Evolutionary conservation across 2,329 filamentous ascomycete species (phyloP).

Genomic region (Monosporascus cannonballus): DNA sequence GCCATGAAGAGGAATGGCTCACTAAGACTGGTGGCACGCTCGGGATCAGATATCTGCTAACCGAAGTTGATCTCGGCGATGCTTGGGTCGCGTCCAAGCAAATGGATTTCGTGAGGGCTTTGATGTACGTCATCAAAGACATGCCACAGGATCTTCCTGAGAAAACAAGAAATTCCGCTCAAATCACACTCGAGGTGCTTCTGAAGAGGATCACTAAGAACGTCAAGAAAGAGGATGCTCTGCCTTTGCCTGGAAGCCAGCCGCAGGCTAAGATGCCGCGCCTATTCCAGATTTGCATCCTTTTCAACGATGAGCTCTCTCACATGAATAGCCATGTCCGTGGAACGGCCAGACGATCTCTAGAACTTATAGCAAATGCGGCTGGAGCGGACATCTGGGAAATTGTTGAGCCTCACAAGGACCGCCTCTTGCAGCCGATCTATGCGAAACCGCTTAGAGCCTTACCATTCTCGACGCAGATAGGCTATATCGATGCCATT

Average conservation of each 20-base stretch:
- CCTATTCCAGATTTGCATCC: conserved; percentile 71
- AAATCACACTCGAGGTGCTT: conserved; percentile 75
- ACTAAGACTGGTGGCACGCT: conserved; percentile 89
- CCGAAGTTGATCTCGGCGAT: conserved; percentile 77
- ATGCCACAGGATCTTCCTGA: conserved; percentile 93
- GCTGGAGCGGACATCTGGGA: conserved; percentile 78
- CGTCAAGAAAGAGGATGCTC: conserved; percentile 72
- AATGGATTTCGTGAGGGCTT: conserved; percentile 79
- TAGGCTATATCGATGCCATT: conserved; percentile 96
- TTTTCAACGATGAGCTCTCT: conserved; percentile 80
- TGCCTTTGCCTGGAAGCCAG: conserved; percentile 32
- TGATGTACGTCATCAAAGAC: conserved; percentile 97
- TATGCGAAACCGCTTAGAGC: conserved; percentile 93
- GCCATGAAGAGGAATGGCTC: conserved; percentile 98
- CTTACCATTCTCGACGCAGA: conserved; percentile 89
- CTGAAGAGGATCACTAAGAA: conserved; percentile 73
- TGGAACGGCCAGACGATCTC: conserved; percentile 73
- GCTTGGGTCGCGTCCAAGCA: conserved; percentile 77
- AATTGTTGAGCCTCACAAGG: conserved; percentile 82
- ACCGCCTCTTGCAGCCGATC: conserved; percentile 82
- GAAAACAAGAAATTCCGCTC: conserved; percentile 76
- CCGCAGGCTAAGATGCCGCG: conserved; percentile 47
- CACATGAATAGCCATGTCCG: conserved; percentile 97
- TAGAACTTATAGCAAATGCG: conserved; percentile 75
- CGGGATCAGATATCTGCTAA: conserved; percentile 83